These are phyloP conservation scores for Pichia sp. DNA, from an alignment of 1,139 yeast genomes.

Conservation along the genomic window DNA sequence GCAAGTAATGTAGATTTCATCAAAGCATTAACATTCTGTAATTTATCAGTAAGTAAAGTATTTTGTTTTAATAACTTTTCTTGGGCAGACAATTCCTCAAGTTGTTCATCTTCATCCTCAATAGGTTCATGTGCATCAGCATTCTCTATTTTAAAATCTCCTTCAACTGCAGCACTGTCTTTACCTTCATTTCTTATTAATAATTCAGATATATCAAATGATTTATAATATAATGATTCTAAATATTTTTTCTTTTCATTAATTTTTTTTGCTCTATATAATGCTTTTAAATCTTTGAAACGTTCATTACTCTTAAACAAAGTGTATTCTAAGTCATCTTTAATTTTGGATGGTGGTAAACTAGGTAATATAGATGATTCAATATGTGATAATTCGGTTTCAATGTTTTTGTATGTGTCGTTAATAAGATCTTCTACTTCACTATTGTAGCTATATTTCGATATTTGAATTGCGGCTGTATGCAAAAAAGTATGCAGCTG, in stretches of 20 bases:
- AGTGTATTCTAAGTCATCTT: constrained; percentile 11
- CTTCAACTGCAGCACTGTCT: constrained; percentile 5
- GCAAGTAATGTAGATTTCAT: constrained; percentile 34
- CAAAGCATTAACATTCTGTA: constrained; percentile 27
- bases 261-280: constrained; percentile 25
- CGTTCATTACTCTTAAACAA: constrained; percentile 20
- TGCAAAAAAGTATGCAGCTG: neutral
- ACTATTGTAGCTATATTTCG: neutral
- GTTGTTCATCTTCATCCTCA: constrained; percentile 22
- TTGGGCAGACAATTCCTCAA: constrained; percentile 22
- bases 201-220: constrained; percentile 12
- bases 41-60: constrained; percentile 23
- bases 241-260: constrained; percentile 19
- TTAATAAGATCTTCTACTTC: constrained; percentile 3
- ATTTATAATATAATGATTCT: constrained; percentile 7
- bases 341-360: constrained; percentile 1
- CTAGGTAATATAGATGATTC: constrained; percentile 9
- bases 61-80: constrained; percentile 27
- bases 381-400: constrained; percentile 8
- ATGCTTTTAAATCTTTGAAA: constrained; percentile 21
- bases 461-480: neutral
- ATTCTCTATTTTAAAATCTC: neutral
- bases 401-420: constrained; percentile 8
- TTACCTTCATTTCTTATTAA: neutral
- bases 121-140: constrained; percentile 1